Evolutionary conservation across 2,329 filamentous ascomycete species (phyloP), one percentile per base, ranked within the genome.

Genomic region (Colletotrichum magnum): DNA sequence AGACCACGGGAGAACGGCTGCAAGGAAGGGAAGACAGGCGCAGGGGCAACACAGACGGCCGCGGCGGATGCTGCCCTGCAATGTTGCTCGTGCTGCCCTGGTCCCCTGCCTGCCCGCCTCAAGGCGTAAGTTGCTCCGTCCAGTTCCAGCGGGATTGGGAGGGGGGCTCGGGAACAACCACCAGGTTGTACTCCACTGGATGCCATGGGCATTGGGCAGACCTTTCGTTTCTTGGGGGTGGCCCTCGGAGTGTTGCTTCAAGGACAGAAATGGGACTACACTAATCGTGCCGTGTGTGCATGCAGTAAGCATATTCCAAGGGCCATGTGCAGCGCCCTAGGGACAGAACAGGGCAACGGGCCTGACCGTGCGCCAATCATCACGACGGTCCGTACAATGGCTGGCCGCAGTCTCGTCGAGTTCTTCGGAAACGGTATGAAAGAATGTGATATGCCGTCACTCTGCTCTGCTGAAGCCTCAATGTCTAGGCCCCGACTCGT

Each of bases 1-100:
- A 68, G 68, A 68, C 64, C 64, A 70, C 68, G 68, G 68, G 68
- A 70, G 64, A 70, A 70, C 64, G 64, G 68, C 68, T 70, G 64
- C 68, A 70, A 58, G 68, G 64, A 67, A 70, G 68, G 58, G 58
- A 58, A 67, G 62, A 60, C 61, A 66, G 48, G 67, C 67, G 63
- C 68, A 70, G 68, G 68, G 68, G 67, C 62, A 63, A 68, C 64
- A 68, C 58, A 70, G 64, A 69, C 63, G 51, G 54, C 53, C 45
- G 54, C 57, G 64, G 63, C 63, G 57, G 48, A 58, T 62, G 67
- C 57, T 68, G 52, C 64, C 57, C 64, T 68, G 68, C 68, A 64
- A 58, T 68, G 52, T 68, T 59, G 68, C 58, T 68, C 57, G 51
- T 67, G 57, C 63, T 69, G 57, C 21, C 63, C 47, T 50, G 63